These are phyloP conservation scores for Mrakia gelida DNA, from an alignment of 768 basidiomycete species.

Conservation along the genomic window DNA sequence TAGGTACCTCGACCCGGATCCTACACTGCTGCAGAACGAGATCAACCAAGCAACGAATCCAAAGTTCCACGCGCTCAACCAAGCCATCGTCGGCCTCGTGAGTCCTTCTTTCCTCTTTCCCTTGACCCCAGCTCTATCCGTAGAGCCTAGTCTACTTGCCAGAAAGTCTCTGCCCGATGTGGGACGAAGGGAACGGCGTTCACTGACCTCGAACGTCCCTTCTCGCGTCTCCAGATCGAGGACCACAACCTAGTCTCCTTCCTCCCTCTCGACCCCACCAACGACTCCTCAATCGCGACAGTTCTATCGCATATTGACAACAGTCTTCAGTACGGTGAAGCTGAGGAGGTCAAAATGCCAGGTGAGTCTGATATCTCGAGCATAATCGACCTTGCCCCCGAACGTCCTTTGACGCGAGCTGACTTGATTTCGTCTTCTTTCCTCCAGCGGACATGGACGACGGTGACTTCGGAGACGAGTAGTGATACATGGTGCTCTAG, in stretches of 20 bases:
- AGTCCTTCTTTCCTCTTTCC: constrained; percentile 1
- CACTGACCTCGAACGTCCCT: neutral
- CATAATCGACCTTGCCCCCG: no score
- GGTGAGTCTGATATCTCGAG: no score
- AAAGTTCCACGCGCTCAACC: constrained; percentile 87
- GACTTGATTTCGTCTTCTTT: no score
- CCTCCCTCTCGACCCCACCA: constrained; percentile 85
- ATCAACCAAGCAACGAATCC: constrained; percentile 56
- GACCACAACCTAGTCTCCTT: constrained; percentile 98
- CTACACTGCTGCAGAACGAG: constrained; percentile 64
- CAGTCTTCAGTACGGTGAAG: constrained; percentile 97
- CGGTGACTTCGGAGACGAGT: constrained; percentile 36
- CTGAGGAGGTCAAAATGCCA: constrained; percentile 93
- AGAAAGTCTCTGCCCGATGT: no score
- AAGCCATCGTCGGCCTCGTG: constrained; percentile 91
- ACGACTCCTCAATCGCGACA: constrained; percentile 80
- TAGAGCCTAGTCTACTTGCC: no score
- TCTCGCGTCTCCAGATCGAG: constrained; percentile 64
- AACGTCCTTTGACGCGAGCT: no score
- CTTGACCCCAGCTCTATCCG: no score
- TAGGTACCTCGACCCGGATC: constrained; percentile 94
- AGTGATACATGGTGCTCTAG: neutral
- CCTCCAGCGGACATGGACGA: constrained; percentile 73
- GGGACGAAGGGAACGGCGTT: neutral
- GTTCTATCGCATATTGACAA: constrained; percentile 95